Conservation (phyloP, 768 basidiomycete genomes). For the Boletus reticuloceps region DNA sequence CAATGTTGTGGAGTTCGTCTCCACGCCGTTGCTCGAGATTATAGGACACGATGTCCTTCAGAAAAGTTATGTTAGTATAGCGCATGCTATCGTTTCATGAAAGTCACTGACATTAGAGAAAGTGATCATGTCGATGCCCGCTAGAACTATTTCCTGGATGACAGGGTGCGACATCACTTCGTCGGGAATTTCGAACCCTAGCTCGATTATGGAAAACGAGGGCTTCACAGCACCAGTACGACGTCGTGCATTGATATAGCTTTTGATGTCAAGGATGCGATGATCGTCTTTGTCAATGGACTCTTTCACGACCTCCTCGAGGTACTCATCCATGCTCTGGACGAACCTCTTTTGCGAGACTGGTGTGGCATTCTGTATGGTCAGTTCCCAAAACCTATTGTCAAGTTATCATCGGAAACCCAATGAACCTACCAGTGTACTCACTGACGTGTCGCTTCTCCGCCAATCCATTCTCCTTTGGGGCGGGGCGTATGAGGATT, state of each 20-base stretch:
- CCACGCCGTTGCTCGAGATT: constrained; percentile 32
- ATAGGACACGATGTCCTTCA: constrained; percentile 31
- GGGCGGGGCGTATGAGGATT: constrained; percentile 12
- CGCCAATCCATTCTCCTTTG: constrained; percentile 17
- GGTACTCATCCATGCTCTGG: constrained; percentile 34
- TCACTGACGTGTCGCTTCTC: constrained; percentile 17
- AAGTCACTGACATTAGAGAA: constrained; percentile 8
- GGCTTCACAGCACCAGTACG: constrained; percentile 41
- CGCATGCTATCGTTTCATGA: background rate
- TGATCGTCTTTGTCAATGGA: constrained; percentile 37
- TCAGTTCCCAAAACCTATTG: constrained; percentile 15
- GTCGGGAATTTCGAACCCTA: constrained; percentile 38
- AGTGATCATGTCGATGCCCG: constrained; percentile 35
- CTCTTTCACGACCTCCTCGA: constrained; percentile 39
- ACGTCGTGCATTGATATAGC: constrained; percentile 41
- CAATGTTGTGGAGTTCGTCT: constrained; percentile 36
- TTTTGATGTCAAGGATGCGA: constrained; percentile 36
- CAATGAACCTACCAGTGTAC: background rate
- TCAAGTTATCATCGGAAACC: background rate
- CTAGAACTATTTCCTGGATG: constrained; percentile 28
- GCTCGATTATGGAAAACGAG: constrained; percentile 35
- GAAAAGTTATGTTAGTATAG: background rate
- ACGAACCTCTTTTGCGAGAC: constrained; percentile 34
- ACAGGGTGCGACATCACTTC: constrained; percentile 40
- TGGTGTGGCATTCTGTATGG: constrained; percentile 3